These are phyloP conservation scores for Cordyceps cicadae DNA, from an alignment of 2,329 filamentous ascomycete species.

Conservation along the genomic window DNA sequence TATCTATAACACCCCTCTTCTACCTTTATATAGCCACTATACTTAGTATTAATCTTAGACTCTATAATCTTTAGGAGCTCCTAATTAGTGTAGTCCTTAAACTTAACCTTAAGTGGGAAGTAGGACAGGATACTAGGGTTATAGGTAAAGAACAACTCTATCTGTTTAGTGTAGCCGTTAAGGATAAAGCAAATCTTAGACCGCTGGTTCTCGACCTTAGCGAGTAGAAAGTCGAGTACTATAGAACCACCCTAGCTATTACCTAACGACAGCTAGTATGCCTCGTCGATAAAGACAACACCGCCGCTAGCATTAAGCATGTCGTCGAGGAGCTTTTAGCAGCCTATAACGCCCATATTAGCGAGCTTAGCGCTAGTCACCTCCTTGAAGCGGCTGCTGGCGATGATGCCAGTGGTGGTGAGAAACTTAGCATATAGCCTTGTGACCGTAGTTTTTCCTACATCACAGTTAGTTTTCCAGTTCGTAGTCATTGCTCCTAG, in stretches of 20 bases:
- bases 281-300: slow-evolving; percentile 70
- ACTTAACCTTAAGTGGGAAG: slow-evolving; percentile 57
- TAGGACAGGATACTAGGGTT: slow-evolving; percentile 64
- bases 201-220: slow-evolving; percentile 62
- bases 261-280: slow-evolving; percentile 60
- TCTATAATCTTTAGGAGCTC: slow-evolving; percentile 57
- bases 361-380: slow-evolving; percentile 61
- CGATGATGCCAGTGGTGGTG: slow-evolving; percentile 50
- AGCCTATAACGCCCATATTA: slow-evolving; percentile 49
- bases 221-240: slow-evolving; percentile 62
- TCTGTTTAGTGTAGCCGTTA: slow-evolving; percentile 64
- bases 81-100: slow-evolving; percentile 58
- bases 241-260: slow-evolving; percentile 48
- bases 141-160: slow-evolving; percentile 69
- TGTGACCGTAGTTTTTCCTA: slow-evolving; percentile 65
- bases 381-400: slow-evolving; percentile 54
- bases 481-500: no score
- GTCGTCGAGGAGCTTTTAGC: slow-evolving; percentile 38
- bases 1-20: no score
- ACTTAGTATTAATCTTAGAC: slow-evolving; percentile 46
- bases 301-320: slow-evolving; percentile 55
- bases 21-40: slow-evolving; percentile 44
- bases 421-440: slow-evolving; percentile 61
- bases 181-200: slow-evolving; percentile 65
- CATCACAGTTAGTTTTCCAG: slow-evolving; percentile 10